Evolutionary conservation across 805 yeast genomes (phyloP), one percentile per base, ranked within the genome.

Genomic region (Teunomyces barrocoloradensis): DNA sequence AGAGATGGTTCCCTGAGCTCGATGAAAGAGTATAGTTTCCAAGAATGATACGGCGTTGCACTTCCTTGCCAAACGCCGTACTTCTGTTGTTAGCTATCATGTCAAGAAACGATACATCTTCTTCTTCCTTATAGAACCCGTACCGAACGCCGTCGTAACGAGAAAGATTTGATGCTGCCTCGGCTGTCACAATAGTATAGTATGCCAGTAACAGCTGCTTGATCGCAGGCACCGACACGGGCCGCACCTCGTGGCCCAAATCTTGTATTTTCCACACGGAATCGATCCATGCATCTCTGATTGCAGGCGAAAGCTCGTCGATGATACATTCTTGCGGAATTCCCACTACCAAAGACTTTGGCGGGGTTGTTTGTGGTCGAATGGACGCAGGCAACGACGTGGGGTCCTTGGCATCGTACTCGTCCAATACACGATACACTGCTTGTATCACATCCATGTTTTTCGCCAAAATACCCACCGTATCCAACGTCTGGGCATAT

Each of bases 401-500:
- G 5, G 96, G 96, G 64, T 94, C 99, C 42, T 81, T 80, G 0
- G 63, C 58, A 63, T 94, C 99, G 56, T 72, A 66, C 21, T 65
- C 58, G 61, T 90, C 84, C 42, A 94, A 58, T 0, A 78, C 70
- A 0, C 62, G 49, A 60, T 77, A 91, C 0, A 84, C 88, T 12
- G 63, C 59, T 23, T 65, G 59, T 2, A 87, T 54, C 0, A 67
- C 57, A 0, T 61, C 65, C 5, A 87, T 52, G 27, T 78, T 70
- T 12, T 73, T 75, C 0, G 91, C 71, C 28, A 91, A 46, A 1
- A 95, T 77, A 0, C 99, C 99, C 1, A 94, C 97, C 0, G 98
- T 91, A 61, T 94, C 99, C 45, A 94, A 73, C 34, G 92, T 84
- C 65, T 95, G 98, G 1, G 97, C 97, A 66, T 91, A 92, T 0